Evolutionary conservation across 208 protist species (phyloP).

Genomic region (Trichomonas tenax): DNA sequence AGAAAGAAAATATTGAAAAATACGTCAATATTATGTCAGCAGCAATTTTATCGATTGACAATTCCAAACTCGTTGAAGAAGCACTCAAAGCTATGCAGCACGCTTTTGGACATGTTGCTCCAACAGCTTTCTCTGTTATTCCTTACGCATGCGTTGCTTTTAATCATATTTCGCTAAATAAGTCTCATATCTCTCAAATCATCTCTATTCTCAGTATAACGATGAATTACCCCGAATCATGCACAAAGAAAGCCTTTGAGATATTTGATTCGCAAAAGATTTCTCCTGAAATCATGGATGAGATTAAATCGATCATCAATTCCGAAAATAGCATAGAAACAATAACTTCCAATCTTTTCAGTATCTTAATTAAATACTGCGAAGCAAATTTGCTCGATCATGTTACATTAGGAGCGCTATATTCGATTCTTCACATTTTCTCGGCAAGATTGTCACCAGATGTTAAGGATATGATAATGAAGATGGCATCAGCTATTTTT

Average conservation of each 20-base stretch:
- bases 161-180: not conserved
- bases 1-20: not conserved
- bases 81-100: not conserved
- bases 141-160: not conserved
- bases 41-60: not conserved
- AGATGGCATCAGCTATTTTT: not conserved
- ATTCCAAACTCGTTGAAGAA: not conserved
- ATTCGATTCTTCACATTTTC: not conserved
- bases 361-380: not conserved
- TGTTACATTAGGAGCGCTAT: not conserved
- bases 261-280: not conserved
- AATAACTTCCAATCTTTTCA: not conserved
- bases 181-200: not conserved
- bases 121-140: not conserved
- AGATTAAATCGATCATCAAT: not conserved
- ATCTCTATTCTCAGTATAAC: not conserved
- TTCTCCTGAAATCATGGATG: not conserved
- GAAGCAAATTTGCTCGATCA: not conserved
- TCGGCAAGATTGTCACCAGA: not conserved
- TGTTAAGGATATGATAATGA: not conserved
- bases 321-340: not conserved
- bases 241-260: not conserved
- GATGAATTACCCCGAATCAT: not conserved
- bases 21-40: not conserved
- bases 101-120: not conserved